Conservation (phyloP, 345 rosid species). For the Pistacia integerrima region DNA sequence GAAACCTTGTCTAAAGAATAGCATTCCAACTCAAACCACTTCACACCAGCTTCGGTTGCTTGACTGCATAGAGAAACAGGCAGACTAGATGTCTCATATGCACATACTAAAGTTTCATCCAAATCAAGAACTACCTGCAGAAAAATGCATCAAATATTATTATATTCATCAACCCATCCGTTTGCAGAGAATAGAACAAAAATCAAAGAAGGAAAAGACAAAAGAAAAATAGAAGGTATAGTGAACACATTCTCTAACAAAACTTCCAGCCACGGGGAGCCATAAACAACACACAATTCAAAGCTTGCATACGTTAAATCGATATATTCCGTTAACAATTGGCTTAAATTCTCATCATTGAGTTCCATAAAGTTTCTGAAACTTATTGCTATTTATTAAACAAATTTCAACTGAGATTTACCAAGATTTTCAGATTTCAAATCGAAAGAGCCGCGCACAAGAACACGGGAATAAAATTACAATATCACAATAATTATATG, state of each 20-base stretch:
- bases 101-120: conserved; percentile 95
- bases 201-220: not conserved
- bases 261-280: not conserved
- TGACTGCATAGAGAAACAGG: conserved; percentile 62
- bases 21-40: conserved; percentile 92
- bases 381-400: too few relatives aligned
- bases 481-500: too few relatives aligned
- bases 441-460: too few relatives aligned
- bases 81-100: conserved; percentile 84
- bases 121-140: conserved; percentile 94
- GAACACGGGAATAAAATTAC: too few relatives aligned
- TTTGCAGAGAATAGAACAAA: not conserved
- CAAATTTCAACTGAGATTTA: too few relatives aligned
- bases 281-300: not conserved
- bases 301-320: not conserved
- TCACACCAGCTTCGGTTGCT: conserved; percentile 78
- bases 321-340: not conserved
- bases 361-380: not conserved
- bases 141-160: not conserved
- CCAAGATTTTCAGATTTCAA: too few relatives aligned
- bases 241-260: not conserved
- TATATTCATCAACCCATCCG: conserved; percentile 6
- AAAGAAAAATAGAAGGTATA: not conserved
- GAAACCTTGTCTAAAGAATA: conserved; percentile 90
- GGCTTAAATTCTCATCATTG: not conserved